These are phyloP conservation scores for Saturnispora diversa DNA, from an alignment of 805 yeast genomes.

Conservation along the genomic window DNA sequence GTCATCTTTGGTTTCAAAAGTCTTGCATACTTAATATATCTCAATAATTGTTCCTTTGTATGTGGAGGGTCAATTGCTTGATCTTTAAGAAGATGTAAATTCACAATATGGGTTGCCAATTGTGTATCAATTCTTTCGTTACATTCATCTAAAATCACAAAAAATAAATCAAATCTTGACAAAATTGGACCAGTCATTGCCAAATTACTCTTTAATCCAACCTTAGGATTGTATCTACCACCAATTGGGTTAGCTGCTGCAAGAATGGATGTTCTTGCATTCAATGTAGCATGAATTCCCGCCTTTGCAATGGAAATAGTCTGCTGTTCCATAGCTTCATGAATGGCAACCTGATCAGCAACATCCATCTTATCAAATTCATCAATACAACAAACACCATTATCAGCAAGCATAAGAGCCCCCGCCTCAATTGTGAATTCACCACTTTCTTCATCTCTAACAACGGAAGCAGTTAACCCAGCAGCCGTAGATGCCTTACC, in stretches of 20 bases:
- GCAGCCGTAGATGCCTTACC: conserved; percentile 99
- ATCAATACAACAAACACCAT: conserved; percentile 97
- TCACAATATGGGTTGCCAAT: conserved; percentile 87
- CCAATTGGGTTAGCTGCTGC: conserved; percentile 99
- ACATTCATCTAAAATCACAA: conserved; percentile 90
- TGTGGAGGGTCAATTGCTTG: conserved; percentile 86
- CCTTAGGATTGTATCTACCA: conserved; percentile 89
- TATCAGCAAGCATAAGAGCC: conserved; percentile 96
- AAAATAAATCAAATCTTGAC: conserved; percentile 95
- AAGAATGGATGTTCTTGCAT: conserved; percentile 90
- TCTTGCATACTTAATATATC: conserved; percentile 86
- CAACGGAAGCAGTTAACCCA: conserved; percentile 96
- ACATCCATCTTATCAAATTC: conserved; percentile 98
- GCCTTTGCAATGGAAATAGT: conserved; percentile 98
- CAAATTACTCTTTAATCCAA: conserved; percentile 76
- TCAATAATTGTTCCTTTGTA: conserved; percentile 75
- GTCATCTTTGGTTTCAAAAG: conserved; percentile 89
- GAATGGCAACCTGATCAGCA: conserved; percentile 94
- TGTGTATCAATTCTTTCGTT: conserved; percentile 85
- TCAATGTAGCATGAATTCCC: conserved; percentile 95
- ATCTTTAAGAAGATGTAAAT: conserved; percentile 84
- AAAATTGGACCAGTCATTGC: conserved; percentile 97
- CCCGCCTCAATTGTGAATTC: conserved; percentile 98
- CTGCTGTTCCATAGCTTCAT: conserved; percentile 99
- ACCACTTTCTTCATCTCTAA: conserved; percentile 93